Conservation (phyloP, 2,329 filamentous ascomycete species). For the Colletotrichum kahawae region DNA sequence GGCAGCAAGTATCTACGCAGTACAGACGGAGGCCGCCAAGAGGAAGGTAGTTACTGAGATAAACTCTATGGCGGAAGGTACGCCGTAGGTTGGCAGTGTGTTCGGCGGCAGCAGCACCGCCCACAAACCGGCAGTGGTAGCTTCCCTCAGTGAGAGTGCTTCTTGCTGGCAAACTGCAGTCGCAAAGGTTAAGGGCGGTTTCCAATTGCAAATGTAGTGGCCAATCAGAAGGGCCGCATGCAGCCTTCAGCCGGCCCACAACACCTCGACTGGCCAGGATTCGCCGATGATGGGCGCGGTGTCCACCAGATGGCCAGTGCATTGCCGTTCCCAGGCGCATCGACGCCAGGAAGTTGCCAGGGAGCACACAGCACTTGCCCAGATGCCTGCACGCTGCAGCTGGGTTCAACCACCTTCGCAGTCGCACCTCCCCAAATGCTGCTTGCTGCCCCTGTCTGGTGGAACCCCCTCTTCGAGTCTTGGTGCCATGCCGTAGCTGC, state of each 20-base stretch:
- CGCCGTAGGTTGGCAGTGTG: no score
- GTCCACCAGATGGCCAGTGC: constrained; percentile 2
- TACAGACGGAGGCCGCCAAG: constrained; percentile 9
- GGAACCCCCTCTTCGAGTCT: background rate
- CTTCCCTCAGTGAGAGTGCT: background rate
- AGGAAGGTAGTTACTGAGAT: background rate
- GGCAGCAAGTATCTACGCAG: background rate
- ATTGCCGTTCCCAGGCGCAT: constrained; percentile 10
- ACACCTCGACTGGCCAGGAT: constrained; percentile 6
- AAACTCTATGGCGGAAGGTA: no score
- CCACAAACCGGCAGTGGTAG: background rate
- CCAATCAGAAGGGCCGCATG: background rate
- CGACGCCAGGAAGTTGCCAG: constrained; percentile 11
- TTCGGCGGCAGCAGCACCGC: background rate
- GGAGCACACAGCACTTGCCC: background rate
- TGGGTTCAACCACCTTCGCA: background rate
- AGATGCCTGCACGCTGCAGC: background rate
- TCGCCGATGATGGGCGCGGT: background rate
- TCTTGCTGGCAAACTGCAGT: background rate
- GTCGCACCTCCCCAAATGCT: background rate
- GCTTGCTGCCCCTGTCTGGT: background rate
- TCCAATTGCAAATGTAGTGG: background rate
- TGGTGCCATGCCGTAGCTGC: background rate
- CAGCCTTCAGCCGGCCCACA: constrained; percentile 5
- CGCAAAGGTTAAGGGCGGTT: background rate